Evolutionary conservation across 208 protist species (phyloP), one percentile per base, ranked within the genome.

Genomic region (Trichomonas tenax): DNA sequence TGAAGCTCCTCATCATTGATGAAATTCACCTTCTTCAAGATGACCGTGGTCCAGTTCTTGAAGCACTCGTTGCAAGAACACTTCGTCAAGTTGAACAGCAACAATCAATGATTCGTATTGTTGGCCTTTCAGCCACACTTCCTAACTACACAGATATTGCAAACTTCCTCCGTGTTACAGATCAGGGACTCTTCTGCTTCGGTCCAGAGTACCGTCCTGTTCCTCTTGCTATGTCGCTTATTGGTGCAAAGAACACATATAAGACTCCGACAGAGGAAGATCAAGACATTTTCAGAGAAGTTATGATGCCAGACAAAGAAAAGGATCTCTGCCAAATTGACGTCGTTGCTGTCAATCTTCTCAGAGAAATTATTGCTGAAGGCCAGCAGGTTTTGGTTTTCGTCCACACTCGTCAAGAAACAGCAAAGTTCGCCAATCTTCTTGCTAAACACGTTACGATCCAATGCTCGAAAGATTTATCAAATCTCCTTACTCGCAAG

Each of bases 11-110:
- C n/a, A 99, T 99, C 96, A 98, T 99, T 96, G 99, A 99, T 97
- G 98, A 99, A 97, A 98, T 99, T 96, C 99, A 99, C 97, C 97
- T 99, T 31, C 98, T 99, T 63, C 99, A 99, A 97, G 99, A 99
- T 97, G 98, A 98, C 49, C 98, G 99, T 88, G 99, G 99, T 21
- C 98, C 99, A 0, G 99, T 99, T 26, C 97, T 99, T 40, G 99
- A 99, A 97, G 97, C 98, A 34, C 98, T 99, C 96, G 98, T 99
- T 15, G 98, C 99, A 40, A 98, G 99, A 46, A 99, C 99, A n/a
- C 96, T 99, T 31, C 96, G 98, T 3, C 97, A 98, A 93, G 90
- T 98, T 97, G 96, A 97, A 63, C 93, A 89, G 38, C 48, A 86
- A 46, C 96, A 98, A 96, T 96, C 98, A 82, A 96, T 96, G 63